These are phyloP conservation scores for Aspergillus cristatus DNA, from an alignment of 495 filamentous ascomycete species.

Conservation along the genomic window DNA sequence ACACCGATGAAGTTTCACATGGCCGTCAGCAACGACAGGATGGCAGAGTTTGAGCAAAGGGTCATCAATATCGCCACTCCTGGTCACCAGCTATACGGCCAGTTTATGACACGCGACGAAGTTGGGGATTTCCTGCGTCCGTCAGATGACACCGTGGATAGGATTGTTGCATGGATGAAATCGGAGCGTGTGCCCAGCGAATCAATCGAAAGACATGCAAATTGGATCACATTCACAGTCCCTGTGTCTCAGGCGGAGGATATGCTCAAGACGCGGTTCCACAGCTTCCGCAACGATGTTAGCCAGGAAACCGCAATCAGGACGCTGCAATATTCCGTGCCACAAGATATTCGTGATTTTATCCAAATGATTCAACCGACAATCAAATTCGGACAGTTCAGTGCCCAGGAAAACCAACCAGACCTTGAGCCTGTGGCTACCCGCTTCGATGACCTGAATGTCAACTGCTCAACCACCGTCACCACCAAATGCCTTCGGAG, in stretches of 20 bases:
- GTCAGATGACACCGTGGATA: constrained; percentile 24
- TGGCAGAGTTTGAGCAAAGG: constrained; percentile 46
- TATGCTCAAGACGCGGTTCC: constrained; percentile 48
- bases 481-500: constrained; percentile 51
- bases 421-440: constrained; percentile 17
- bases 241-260: constrained; percentile 42
- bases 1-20: constrained; percentile 43
- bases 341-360: constrained; percentile 33
- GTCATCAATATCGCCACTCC: constrained; percentile 57
- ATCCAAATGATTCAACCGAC: constrained; percentile 49
- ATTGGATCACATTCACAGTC: constrained; percentile 48
- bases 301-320: constrained; percentile 34
- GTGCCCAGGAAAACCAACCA: constrained; percentile 13
- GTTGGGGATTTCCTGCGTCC: constrained; percentile 43
- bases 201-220: constrained; percentile 37
- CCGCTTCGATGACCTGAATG: constrained; percentile 16
- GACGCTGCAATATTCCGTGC: constrained; percentile 51
- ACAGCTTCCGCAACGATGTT: constrained; percentile 34
- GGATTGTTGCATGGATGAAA: constrained; percentile 43
- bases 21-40: constrained; percentile 43
- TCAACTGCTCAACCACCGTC: constrained; percentile 37
- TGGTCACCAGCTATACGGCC: constrained; percentile 49
- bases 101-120: constrained; percentile 52
- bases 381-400: constrained; percentile 38
- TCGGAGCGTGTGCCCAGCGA: constrained; percentile 31